phyloP scores from a whole-genome alignment of 192 early-diverging fungal species.

The Cetraspora pellucida region DNA sequence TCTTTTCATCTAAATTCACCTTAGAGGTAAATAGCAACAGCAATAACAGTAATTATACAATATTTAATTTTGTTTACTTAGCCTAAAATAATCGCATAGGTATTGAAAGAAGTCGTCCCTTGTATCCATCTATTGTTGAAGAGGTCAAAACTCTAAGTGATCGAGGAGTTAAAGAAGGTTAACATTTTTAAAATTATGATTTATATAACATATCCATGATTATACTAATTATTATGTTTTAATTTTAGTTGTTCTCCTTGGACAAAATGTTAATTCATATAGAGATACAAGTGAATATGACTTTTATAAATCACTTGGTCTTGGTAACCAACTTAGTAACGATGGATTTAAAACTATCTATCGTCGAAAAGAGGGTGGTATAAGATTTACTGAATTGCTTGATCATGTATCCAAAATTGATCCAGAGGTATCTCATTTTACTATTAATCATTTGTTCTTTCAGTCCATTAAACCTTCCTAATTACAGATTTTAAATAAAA shows the following conservation, averaged over 20 bases:
- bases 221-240: no score
- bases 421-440: slow-evolving; percentile 52
- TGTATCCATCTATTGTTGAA: slow-evolving; percentile 63
- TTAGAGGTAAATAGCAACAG: neutral
- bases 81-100: slow-evolving; percentile 36
- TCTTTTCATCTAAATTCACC: neutral
- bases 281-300: slow-evolving; percentile 66
- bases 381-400: slow-evolving; percentile 74
- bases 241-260: slow-evolving; percentile 70
- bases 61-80: neutral
- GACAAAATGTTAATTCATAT: slow-evolving; percentile 83
- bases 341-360: slow-evolving; percentile 79
- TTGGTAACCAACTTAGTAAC: slow-evolving; percentile 51
- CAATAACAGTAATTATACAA: neutral
- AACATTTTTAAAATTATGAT: neutral
- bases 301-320: slow-evolving; percentile 44
- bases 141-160: slow-evolving; percentile 64
- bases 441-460: neutral
- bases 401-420: slow-evolving; percentile 67
- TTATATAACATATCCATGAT: neutral
- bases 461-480: neutral
- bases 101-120: slow-evolving; percentile 69
- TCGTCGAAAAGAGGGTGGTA: slow-evolving; percentile 71
- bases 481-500: slow-evolving; percentile 14
- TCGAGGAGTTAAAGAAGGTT: slow-evolving; percentile 63